phyloP scores from a whole-genome alignment of 108 stramenopile genomes.

The Seminavis robusta region DNA sequence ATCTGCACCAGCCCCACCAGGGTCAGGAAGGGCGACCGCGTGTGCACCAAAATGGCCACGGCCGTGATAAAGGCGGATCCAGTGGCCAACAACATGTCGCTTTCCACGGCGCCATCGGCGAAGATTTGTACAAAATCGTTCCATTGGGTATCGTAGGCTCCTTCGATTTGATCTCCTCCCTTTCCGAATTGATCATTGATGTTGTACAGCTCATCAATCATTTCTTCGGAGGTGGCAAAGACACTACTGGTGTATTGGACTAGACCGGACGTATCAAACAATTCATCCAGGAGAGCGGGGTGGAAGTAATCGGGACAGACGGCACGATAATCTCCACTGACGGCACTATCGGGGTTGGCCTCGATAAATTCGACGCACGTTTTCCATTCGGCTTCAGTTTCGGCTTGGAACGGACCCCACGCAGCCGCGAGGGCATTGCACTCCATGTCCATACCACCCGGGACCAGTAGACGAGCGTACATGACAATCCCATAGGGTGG shows the following conservation, averaged over 20 bases:
- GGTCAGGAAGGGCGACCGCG: constrained; percentile 42
- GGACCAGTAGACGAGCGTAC: constrained; percentile 28
- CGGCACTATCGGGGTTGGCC: no score
- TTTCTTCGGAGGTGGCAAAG: constrained; percentile 31
- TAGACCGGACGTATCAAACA: constrained; percentile 18
- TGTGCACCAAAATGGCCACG: constrained; percentile 49
- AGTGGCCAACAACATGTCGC: constrained; percentile 41
- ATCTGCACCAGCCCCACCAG: constrained; percentile 46
- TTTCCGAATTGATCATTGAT: constrained; percentile 20
- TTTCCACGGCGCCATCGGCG: constrained; percentile 15
- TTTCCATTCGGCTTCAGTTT: no score
- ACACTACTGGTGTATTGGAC: constrained; percentile 36
- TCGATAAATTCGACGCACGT: no score
- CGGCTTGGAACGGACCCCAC: no score
- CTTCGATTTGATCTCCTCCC: constrained; percentile 20
- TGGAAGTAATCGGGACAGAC: constrained; percentile 32
- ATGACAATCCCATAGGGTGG: constrained; percentile 42
- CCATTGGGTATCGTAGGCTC: constrained; percentile 45
- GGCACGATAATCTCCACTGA: no score
- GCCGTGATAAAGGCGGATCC: constrained; percentile 35
- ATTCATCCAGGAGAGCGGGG: constrained; percentile 32
- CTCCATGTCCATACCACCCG: constrained; percentile 17
- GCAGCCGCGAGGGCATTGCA: constrained; percentile 30
- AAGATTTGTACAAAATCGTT: constrained; percentile 33
- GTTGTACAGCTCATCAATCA: constrained; percentile 36